These are phyloP conservation scores for Camelina sativa DNA, from an alignment of 345 rosid genomes.

Conservation along the genomic window DNA sequence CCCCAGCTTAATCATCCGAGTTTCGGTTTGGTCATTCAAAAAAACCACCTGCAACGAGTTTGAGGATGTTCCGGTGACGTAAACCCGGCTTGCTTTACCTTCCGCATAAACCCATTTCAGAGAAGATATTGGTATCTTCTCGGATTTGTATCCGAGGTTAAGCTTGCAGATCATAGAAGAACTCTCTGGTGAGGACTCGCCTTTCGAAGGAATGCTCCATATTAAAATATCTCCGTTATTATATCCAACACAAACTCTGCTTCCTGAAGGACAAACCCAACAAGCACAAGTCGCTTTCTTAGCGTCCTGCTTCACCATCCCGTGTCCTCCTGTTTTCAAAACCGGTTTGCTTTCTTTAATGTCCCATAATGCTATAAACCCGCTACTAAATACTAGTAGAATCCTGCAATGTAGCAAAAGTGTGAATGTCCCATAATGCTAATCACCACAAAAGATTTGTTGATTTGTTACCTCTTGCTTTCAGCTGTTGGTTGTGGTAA, in stretches of 20 bases:
- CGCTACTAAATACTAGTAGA: slow-evolving; percentile 72
- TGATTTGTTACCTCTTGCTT: slow-evolving; percentile 68
- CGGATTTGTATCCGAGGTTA: slow-evolving; percentile 82
- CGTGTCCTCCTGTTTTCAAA: slow-evolving; percentile 62
- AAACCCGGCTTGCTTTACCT: slow-evolving; percentile 77
- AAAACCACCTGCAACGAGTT: slow-evolving; percentile 73
- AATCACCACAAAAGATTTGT: not conserved
- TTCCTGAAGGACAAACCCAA: slow-evolving; percentile 89
- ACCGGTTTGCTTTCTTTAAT: slow-evolving; percentile 66
- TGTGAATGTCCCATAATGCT: not conserved
- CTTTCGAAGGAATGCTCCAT: slow-evolving; percentile 64
- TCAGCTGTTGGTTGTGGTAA: slow-evolving; percentile 82
- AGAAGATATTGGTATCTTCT: slow-evolving; percentile 69
- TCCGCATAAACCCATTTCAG: slow-evolving; percentile 74
- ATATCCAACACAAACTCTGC: slow-evolving; percentile 82
- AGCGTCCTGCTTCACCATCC: slow-evolving; percentile 51
- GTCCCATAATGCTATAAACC: slow-evolving; percentile 76
- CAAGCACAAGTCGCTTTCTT: slow-evolving; percentile 84
- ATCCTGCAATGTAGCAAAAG: slow-evolving; percentile 55
- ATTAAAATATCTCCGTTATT: slow-evolving; percentile 77
- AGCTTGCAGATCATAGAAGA: slow-evolving; percentile 63
- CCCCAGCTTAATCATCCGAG: slow-evolving; percentile 76
- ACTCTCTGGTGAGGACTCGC: slow-evolving; percentile 49
- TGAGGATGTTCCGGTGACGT: slow-evolving; percentile 66
- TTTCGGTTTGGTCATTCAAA: slow-evolving; percentile 74